Evolutionary conservation across 2,329 filamentous ascomycete species (phyloP).

Genomic region (Cadophora sp.): DNA sequence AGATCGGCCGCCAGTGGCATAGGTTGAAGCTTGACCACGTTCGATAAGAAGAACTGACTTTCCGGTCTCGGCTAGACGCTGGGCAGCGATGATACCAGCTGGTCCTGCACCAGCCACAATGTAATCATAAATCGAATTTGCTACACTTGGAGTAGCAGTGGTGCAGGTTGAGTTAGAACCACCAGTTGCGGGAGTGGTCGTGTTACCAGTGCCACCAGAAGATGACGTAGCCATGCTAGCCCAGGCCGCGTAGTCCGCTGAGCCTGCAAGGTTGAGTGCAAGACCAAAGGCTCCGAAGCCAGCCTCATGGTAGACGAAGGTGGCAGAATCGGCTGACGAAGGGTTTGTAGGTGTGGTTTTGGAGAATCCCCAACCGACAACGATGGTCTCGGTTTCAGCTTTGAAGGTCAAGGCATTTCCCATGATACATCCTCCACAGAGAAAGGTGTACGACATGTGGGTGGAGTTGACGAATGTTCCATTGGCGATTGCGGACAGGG

Average conservation of each 20-base stretch:
- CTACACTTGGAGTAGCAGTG: conserved; percentile 32
- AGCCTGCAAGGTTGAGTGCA: conserved; percentile 27
- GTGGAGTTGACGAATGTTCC: conserved; percentile 60
- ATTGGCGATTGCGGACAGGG: conserved; percentile 52
- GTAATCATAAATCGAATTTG: conserved; percentile 60
- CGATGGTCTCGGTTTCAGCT: conserved; percentile 41
- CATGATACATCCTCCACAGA: conserved; percentile 54
- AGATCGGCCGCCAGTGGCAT: conserved; percentile 33
- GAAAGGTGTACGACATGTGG: conserved; percentile 60
- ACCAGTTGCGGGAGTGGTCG: conserved; percentile 17
- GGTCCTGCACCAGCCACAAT: conserved; percentile 69
- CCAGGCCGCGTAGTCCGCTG: conserved; percentile 30
- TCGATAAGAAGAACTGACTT: conserved; percentile 55
- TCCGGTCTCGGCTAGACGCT: conserved; percentile 54
- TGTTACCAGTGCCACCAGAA: neutral
- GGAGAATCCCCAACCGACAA: conserved; percentile 32
- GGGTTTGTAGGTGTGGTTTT: conserved; percentile 25
- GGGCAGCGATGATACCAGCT: conserved; percentile 62
- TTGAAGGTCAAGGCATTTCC: conserved; percentile 23
- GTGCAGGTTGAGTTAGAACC: conserved; percentile 29
- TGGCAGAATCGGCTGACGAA: conserved; percentile 27
- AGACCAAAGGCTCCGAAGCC: conserved; percentile 34
- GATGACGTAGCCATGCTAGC: conserved; percentile 26
- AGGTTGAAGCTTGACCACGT: conserved; percentile 32
- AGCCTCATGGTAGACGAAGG: conserved; percentile 32